Evolutionary conservation across 1,284 basidiomycete species (phyloP).

Genomic region (Irpex lacteus): DNA sequence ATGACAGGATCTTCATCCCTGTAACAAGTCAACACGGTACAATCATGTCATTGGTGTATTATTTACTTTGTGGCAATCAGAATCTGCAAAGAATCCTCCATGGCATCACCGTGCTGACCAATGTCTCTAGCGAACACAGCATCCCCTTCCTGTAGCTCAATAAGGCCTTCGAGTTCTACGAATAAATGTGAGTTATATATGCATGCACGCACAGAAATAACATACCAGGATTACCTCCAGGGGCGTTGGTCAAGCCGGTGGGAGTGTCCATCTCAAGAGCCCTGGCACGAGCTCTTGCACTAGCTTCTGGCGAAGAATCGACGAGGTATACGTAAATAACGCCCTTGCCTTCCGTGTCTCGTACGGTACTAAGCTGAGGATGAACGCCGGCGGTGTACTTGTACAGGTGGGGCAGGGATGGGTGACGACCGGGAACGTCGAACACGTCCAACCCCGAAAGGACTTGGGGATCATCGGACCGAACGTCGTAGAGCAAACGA

Average conservation of each 20-base stretch:
- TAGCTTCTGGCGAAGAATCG: background rate
- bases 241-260: background rate
- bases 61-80: background rate
- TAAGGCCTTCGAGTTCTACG: background rate
- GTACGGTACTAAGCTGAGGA: too few relatives aligned
- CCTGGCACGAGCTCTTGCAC: background rate
- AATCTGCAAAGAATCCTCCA: background rate
- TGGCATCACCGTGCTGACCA: background rate
- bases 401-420: too few relatives aligned
- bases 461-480: too few relatives aligned
- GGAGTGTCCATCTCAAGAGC: background rate
- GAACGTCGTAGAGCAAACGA: too few relatives aligned
- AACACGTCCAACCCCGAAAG: too few relatives aligned
- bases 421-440: too few relatives aligned
- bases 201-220: background rate
- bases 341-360: too few relatives aligned
- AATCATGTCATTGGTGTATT: background rate
- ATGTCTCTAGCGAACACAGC: background rate
- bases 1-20: background rate
- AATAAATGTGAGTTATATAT: background rate
- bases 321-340: background rate
- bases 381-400: too few relatives aligned
- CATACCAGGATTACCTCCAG: background rate
- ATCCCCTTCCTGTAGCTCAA: background rate
- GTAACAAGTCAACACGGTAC: background rate